Base-by-base conservation (phyloP, 108 stramenopile species). In the Pseudonitzschia multiseries region DNA sequence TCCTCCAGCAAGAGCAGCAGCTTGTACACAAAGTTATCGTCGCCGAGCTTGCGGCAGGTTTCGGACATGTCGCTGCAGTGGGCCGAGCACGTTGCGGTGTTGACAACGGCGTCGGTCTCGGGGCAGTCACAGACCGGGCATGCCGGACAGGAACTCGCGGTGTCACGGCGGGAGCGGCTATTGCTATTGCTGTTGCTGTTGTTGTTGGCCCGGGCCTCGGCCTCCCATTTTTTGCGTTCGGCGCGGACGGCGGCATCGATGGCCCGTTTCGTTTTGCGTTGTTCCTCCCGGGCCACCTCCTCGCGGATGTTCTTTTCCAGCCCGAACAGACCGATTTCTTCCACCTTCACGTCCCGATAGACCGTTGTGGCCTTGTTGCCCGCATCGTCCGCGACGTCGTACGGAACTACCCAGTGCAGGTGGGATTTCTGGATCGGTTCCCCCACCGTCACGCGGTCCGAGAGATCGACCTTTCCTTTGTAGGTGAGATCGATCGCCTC, bases 311-410 rank as follows among this genome's bases (percentile, higher is more conserved):
- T 76, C 41, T 52, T 68, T 73, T 95, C 94, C 61, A 91, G 57
- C 3, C 79, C 85, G n/a, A 78, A 32, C 41, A 93, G 64, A 54
- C 84, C 83, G 8, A 95, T 87, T 81, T 95, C 94, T 71, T 93
- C 86, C n/a, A 95, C 83, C 14, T 83, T 68, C 26, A 95, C 77
- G 65, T 87, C 84, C 9, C 94, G 81, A 82, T 87, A 93, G 12
- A 90, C 91, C 24, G 92, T 93, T 41, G 66, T 60, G 5, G 94
- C 92, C 63, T 73, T 73, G 71, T 95, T 95, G 27, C 94, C 94
- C 0, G 92, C 89, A 57, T 86, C 90, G 69, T 95, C 94, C 59
- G 79, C 81, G 17, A 95, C 94, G 68, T 95, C 77, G 83, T 95
- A 93, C 2, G 94, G 92, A 31, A 95, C 89, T n/a, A 66, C 76